Evolutionary conservation across 768 basidiomycete species (phyloP).

Genomic region (Dioszegia aurantiaca): DNA sequence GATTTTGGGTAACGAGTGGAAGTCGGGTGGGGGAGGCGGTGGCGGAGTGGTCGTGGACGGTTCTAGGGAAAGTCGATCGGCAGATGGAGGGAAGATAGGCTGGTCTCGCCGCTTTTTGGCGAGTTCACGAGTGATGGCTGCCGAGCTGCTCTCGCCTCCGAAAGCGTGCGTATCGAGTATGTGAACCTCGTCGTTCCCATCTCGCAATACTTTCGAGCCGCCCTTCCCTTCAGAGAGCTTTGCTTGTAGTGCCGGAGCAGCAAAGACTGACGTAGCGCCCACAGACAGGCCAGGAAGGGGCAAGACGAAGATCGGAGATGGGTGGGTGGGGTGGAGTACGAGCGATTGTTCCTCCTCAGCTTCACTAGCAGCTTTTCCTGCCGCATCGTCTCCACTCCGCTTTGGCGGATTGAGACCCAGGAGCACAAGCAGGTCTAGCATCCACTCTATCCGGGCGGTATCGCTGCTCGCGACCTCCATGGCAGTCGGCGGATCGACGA

Average conservation of each 20-base stretch:
- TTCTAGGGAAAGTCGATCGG: slow-evolving; percentile 22
- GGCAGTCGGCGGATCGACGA: slow-evolving; percentile 19
- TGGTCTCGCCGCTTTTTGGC: slow-evolving; percentile 19
- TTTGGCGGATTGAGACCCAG: slow-evolving; percentile 57
- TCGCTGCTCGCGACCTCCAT: slow-evolving; percentile 43
- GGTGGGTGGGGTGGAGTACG: slow-evolving; percentile 50
- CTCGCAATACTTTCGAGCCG: slow-evolving; percentile 56
- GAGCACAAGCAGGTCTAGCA: slow-evolving; percentile 52
- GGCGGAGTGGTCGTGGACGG: slow-evolving; percentile 27
- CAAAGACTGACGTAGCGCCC: slow-evolving; percentile 50
- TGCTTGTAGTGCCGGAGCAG: slow-evolving; percentile 41
- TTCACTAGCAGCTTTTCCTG: neutral
- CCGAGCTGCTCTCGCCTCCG: slow-evolving; percentile 1
- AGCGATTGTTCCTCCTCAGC: slow-evolving; percentile 33
- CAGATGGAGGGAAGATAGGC: slow-evolving; percentile 11
- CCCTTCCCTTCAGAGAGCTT: slow-evolving; percentile 11
- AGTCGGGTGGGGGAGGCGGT: slow-evolving; percentile 58
- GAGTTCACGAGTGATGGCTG: slow-evolving; percentile 16
- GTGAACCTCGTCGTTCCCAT: slow-evolving; percentile 62
- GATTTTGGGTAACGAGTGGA: slow-evolving; percentile 37
- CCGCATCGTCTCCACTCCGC: slow-evolving; percentile 16
- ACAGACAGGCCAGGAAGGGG: slow-evolving; percentile 56
- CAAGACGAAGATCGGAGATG: slow-evolving; percentile 65
- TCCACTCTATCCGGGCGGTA: slow-evolving; percentile 44
- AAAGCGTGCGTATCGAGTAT: slow-evolving; percentile 16